Evolutionary conservation across 805 yeast genomes (phyloP), one percentile per base, ranked within the genome.

Genomic region (Candida maris): DNA sequence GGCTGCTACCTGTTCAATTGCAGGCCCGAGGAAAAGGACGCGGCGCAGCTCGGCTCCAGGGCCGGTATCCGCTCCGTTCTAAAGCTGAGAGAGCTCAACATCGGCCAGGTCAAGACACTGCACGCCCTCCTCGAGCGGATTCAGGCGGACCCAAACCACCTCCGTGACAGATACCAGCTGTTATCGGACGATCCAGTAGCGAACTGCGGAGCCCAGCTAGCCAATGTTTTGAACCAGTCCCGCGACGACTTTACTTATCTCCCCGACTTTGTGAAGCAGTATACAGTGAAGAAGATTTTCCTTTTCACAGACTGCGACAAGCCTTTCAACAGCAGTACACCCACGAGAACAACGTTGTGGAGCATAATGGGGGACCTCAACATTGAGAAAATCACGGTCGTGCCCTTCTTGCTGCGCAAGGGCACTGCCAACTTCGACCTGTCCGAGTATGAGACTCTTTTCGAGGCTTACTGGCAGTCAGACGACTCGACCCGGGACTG

Each of bases 291-390:
- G 45, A 79, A 82, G 48, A 60, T 85, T 3, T 72, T 86, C 45
- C 62, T 87, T 52, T 75, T 88, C 51, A 85, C 96, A 0, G 83
- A 81, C 53, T 78, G 81, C 54, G 93, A 83, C 46, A 60, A 59
- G 30, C 97, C 96, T 0, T 71, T 62, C 44, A 65, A 67, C 35
- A 62, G 64, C 6, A 49, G 63, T 6, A 64, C 69, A 12, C 38
- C 49, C 2, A 61, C 67, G 3, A 71, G 70, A 48, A 66, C 65
- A 30, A 62, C 74, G 5, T 62, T 85, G 17, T 71, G 80, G 45
- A 73, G 73, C 14, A 64, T 79, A 4, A 68, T 82, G 10, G 70
- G 71, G 26, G 93, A 84, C 56, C 68, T 79, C 38, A 73, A 74
- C 38, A 75, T 76, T 35, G 63, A 68, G 13, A 62, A 59, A 27